Conservation (phyloP, 805 yeast species). For the Candida verbasci region DNA sequence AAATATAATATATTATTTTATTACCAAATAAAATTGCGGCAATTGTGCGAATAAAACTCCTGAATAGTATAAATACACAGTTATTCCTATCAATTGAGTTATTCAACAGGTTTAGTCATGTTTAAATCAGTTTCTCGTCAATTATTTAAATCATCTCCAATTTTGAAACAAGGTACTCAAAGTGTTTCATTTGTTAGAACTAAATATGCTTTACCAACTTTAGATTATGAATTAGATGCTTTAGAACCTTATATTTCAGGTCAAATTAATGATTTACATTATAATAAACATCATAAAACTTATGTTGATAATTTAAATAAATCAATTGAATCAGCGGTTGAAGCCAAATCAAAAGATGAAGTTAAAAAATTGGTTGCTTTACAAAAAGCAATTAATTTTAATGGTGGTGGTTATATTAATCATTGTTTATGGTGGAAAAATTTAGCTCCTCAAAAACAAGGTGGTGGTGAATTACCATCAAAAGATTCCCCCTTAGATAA, state of each 20-base stretch:
- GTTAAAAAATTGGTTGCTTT: conserved; percentile 39
- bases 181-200: conserved; percentile 17
- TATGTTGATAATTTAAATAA: conserved; percentile 45
- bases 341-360: conserved; percentile 34
- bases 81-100: too few relatives aligned
- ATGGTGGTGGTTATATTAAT: conserved; percentile 50
- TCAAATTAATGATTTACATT: conserved; percentile 44
- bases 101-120: not conserved
- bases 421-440: conserved; percentile 49
- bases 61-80: too few relatives aligned
- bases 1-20: not conserved
- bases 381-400: conserved; percentile 44
- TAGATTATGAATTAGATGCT: conserved; percentile 45
- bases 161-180: not conserved
- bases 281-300: conserved; percentile 48
- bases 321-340: conserved; percentile 37
- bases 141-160: conserved; percentile 5
- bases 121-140: conserved; percentile 9
- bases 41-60: too few relatives aligned
- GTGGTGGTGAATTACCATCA: conserved; percentile 58
- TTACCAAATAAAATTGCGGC: conserved; percentile 1
- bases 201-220: conserved; percentile 35
- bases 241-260: conserved; percentile 46
- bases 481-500: conserved; percentile 38
- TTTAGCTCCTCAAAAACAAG: conserved; percentile 40